A percentile compares a stretch with the other conserved stretches of the same genome.
These are phyloP conservation scores for Neurospora sp. DNA, from an alignment of 495 filamentous ascomycete genomes.

Conservation along the genomic window DNA sequence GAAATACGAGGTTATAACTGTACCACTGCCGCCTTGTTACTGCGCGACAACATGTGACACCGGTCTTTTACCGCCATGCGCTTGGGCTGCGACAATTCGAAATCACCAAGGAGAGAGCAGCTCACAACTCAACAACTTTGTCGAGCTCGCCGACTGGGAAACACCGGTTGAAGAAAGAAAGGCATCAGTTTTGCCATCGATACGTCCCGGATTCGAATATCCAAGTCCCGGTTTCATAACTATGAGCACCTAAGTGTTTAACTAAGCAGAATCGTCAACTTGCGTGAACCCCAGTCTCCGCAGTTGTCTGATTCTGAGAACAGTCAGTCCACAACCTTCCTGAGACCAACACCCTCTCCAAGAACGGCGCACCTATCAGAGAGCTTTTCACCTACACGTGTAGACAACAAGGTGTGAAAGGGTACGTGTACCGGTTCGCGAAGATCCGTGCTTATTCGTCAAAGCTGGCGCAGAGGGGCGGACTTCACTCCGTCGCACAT, in stretches of 20 bases:
- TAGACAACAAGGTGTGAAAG: neutral
- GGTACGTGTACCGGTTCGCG: neutral
- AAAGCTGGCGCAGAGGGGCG: neutral
- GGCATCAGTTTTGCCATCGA: neutral
- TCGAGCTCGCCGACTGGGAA: neutral
- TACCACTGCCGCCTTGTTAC: neutral
- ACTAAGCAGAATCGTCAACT: neutral
- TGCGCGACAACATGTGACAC: neutral
- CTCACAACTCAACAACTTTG: neutral
- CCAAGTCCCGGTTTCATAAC: neutral
- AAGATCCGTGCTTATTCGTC: neutral
- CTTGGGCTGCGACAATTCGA: neutral
- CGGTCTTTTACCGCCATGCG: neutral
- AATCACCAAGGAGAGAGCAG: neutral
- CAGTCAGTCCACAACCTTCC: neutral
- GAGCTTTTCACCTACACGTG: neutral
- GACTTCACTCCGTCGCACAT: neutral
- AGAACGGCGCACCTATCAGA: neutral
- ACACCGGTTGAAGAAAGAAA: neutral
- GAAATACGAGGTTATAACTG: neutral
- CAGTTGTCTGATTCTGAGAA: neutral
- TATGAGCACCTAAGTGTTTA: neutral
- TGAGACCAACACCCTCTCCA: neutral
- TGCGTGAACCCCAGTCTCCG: neutral
- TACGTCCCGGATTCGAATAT: neutral